Conservation (phyloP, 495 filamentous ascomycete genomes). For the Cercophora newfieldiana region DNA sequence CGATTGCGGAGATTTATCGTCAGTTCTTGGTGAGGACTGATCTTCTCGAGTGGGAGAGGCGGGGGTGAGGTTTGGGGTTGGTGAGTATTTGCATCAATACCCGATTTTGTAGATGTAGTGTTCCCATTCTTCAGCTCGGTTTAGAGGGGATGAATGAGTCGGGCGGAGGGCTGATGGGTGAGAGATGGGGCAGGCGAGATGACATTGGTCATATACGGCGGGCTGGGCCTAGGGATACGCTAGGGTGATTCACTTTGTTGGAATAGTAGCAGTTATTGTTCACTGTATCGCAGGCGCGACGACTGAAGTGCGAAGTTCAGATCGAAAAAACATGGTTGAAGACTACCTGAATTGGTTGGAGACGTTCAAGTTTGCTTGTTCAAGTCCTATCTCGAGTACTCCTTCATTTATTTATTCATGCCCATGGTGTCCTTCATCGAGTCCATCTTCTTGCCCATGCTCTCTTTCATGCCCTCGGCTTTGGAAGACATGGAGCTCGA, state of each 20-base stretch:
- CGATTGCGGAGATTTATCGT: background rate
- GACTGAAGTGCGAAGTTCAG: too few relatives aligned
- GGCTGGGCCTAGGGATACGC: too few relatives aligned
- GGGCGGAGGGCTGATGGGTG: background rate
- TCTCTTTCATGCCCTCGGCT: constrained; percentile 14
- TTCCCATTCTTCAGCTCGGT: background rate
- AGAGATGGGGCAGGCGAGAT: background rate
- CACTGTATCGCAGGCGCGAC: too few relatives aligned
- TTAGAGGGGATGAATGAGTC: background rate
- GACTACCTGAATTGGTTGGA: too few relatives aligned
- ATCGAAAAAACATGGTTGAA: too few relatives aligned
- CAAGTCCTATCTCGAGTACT: background rate
- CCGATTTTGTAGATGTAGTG: background rate
- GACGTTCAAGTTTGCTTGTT: too few relatives aligned
- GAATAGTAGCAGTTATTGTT: too few relatives aligned
- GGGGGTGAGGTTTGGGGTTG: background rate
- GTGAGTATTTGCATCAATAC: background rate
- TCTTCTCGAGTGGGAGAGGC: background rate
- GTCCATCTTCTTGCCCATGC: constrained; percentile 25
- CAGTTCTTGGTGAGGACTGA: background rate
- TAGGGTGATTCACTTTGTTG: too few relatives aligned
- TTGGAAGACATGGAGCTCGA: background rate
- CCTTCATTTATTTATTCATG: constrained; percentile 21
- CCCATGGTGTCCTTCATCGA: constrained; percentile 29
- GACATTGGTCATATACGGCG: too few relatives aligned